Conservation (phyloP, 1,139 yeast genomes). For the Sugiyamaella pinicola region DNA sequence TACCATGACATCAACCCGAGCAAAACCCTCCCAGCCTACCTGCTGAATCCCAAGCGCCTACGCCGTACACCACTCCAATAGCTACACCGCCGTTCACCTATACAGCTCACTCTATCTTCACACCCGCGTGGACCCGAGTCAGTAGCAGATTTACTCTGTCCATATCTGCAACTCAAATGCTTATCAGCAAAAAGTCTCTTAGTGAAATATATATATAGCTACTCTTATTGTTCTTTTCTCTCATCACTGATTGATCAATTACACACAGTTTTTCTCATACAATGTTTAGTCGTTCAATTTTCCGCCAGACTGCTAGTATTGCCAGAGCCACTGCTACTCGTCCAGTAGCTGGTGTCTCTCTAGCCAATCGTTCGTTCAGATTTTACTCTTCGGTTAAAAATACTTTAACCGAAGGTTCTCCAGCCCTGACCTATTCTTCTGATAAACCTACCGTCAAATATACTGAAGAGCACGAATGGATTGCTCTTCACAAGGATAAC, state of each 20-base stretch:
- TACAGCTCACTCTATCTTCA: too few relatives aligned
- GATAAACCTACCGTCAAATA: constrained; percentile 53
- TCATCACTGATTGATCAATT: too few relatives aligned
- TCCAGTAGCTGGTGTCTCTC: constrained; percentile 19
- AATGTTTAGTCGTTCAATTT: constrained; percentile 23
- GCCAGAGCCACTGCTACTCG: constrained; percentile 22
- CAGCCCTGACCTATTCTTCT: constrained; percentile 54
- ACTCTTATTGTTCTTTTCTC: neutral
- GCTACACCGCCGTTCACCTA: too few relatives aligned
- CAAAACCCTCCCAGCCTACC: too few relatives aligned
- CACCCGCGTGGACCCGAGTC: constrained; percentile 8
- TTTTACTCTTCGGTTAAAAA: constrained; percentile 41
- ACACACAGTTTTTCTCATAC: too few relatives aligned
- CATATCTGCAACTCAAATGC: neutral
- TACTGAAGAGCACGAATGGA: constrained; percentile 95
- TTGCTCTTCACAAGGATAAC: constrained; percentile 81
- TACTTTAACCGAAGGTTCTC: constrained; percentile 54
- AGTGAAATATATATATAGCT: neutral
- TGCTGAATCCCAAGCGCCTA: too few relatives aligned
- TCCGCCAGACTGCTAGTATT: constrained; percentile 25
- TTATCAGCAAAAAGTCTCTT: constrained; percentile 6
- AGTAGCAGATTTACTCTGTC: neutral
- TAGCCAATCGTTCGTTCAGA: constrained; percentile 19
- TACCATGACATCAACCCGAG: too few relatives aligned
- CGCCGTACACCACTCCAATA: too few relatives aligned